These are phyloP conservation scores for Inga oerstediana DNA, from an alignment of 306 rosid species.

Conservation along the genomic window DNA sequence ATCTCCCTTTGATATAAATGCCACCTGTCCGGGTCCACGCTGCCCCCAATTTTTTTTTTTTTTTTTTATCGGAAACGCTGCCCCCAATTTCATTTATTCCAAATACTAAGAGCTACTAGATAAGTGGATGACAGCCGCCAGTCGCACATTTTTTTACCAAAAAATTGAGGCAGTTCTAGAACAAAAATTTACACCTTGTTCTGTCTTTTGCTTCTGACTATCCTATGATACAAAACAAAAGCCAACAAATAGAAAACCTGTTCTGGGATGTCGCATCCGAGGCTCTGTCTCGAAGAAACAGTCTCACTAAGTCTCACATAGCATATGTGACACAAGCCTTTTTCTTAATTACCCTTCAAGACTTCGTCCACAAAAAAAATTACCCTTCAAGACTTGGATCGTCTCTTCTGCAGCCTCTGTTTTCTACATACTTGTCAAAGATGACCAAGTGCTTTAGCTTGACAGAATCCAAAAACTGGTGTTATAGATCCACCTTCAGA, in stretches of 20 bases:
- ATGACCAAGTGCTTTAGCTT: constrained; percentile 65
- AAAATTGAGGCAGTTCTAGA: too few species aligned
- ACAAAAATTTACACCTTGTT: not conserved
- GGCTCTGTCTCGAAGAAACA: not conserved
- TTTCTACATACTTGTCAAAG: not conserved
- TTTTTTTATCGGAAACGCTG: too few species aligned
- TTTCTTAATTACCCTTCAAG: not conserved
- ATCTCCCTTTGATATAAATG: not conserved
- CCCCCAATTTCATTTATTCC: not conserved
- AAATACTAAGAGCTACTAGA: not conserved
- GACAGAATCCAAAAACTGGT: constrained; percentile 58
- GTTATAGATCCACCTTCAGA: constrained; percentile 52
- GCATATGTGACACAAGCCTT: not conserved
- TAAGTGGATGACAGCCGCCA: not conserved
- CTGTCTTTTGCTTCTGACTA: not conserved
- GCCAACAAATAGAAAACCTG: not conserved
- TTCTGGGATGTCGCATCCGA: not conserved
- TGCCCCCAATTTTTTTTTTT: not conserved
- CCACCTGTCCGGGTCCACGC: not conserved
- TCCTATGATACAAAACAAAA: not conserved
- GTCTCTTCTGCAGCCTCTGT: not conserved
- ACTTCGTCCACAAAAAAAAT: not conserved
- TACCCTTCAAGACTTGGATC: not conserved
- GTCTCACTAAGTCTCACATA: not conserved
- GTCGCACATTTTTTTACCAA: not conserved